Percentiles rank a stretch among this genome's conserved stretches.
These are phyloP conservation scores for Exophiala sp. DNA, from an alignment of 2,329 filamentous ascomycete genomes.

Conservation along the genomic window DNA sequence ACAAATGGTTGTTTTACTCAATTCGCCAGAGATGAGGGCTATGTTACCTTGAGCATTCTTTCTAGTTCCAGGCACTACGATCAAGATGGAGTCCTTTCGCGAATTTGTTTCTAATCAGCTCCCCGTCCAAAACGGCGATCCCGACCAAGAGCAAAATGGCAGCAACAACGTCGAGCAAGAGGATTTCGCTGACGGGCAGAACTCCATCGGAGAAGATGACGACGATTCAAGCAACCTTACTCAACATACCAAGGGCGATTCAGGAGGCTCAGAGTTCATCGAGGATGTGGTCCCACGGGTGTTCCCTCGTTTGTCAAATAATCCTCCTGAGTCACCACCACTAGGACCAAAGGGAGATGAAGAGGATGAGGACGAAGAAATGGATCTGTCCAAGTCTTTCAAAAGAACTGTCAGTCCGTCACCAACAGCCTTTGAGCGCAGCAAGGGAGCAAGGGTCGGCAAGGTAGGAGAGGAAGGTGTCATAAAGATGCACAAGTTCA, in stretches of 20 bases:
- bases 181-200: background rate
- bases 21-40: too few relatives aligned
- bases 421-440: constrained; percentile 37
- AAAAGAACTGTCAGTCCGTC: constrained; percentile 38
- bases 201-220: background rate
- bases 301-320: constrained; percentile 30
- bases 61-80: background rate
- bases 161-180: background rate
- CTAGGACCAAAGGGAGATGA: constrained; percentile 33
- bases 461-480: constrained; percentile 43
- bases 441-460: constrained; percentile 35
- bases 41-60: too few relatives aligned
- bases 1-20: too few relatives aligned
- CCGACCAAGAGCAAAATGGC: too few relatives aligned
- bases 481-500: constrained; percentile 85
- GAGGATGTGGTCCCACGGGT: constrained; percentile 17
- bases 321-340: constrained; percentile 32
- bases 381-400: constrained; percentile 44
- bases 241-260: constrained; percentile 6
- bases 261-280: constrained; percentile 6
- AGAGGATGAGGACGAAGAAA: constrained; percentile 44
- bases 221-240: background rate
- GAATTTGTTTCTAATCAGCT: too few relatives aligned
- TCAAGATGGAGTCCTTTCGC: background rate
- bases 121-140: too few relatives aligned